phyloP scores from a whole-genome alignment of 176 grass and related monocot species.

The Puccinellia tenuiflora region DNA sequence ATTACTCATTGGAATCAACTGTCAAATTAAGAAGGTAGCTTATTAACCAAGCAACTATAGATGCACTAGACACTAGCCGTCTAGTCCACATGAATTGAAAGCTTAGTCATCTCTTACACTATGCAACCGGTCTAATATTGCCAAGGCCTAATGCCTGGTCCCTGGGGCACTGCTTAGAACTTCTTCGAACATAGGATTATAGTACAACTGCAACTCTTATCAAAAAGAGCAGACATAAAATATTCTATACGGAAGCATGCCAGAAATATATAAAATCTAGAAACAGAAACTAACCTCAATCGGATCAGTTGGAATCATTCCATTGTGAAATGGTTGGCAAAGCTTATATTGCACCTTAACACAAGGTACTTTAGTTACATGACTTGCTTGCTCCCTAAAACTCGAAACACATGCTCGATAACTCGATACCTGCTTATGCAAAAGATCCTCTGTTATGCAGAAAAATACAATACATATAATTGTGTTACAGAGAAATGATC shows the following conservation, averaged over 20 bases:
- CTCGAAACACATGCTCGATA: slow-evolving; percentile 85
- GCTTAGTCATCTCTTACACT: background rate
- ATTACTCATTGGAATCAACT: background rate
- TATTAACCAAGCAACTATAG: background rate
- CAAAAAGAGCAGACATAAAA: background rate
- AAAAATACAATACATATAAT: background rate
- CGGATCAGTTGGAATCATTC: slow-evolving; percentile 58
- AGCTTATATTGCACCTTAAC: slow-evolving; percentile 64
- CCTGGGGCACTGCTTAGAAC: background rate
- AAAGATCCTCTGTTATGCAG: background rate
- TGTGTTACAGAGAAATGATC: background rate
- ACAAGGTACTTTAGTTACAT: slow-evolving; percentile 44
- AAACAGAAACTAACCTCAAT: slow-evolving; percentile 54
- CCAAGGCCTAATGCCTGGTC: background rate
- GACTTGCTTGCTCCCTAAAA: slow-evolving; percentile 91
- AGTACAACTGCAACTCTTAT: background rate
- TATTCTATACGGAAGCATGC: background rate
- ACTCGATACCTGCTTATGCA: slow-evolving; percentile 56
- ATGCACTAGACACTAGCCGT: background rate
- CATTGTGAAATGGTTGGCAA: slow-evolving; percentile 69
- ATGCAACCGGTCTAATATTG: background rate
- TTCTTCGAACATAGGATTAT: background rate
- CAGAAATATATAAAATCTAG: background rate
- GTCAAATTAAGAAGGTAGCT: background rate
- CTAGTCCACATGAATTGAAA: background rate